Evolutionary conservation across 257 asterid genomes (phyloP), one percentile per base, ranked within the genome.

Genomic region (Capsicum chinense): DNA sequence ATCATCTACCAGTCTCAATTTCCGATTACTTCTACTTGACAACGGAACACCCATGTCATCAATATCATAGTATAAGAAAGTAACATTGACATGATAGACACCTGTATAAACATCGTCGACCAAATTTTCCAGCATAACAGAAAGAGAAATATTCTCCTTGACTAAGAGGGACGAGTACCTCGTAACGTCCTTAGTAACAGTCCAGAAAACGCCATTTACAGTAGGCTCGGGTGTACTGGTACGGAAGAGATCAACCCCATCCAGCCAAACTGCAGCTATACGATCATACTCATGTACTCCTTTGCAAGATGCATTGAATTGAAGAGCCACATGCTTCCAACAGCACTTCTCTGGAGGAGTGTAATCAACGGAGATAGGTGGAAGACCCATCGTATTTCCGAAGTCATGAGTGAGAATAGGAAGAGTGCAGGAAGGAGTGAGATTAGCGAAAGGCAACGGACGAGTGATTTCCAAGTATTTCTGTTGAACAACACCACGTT

Each of bases 181-280:
- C 14, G 98, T 92, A 80, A 96, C 90, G 17, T 96, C 98, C 87
- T 92, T 96, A 5, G 87, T 86, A 39, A 93, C 88, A 17, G 44
- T 91, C 99, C 99, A 96, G 90, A 86, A 87, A 12, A 92, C 59
- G 9, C 95, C 94, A 0, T 66, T 84, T 0, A 82, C 83, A 6
- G 91, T 90, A 9, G 99, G 92, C 91, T 94, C 92, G 3, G 97
- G 91, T 3, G 98, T 92, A 91, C 94, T 92, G 82, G 99, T 93
- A 66, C 99, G 99, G 71, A 96, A 91, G 83, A 94, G 82, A 90
- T 93, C 99, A 6, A 82, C 90, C 12, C 98, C 98, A 71, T 90
- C 56, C 85, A 96, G 95, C 98, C 98, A 94, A 35, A 93, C 89
- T 42, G 93, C 97, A 59, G 98, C 94, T 85, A 94, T 92, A 81